Percentiles rank a stretch among this genome's conserved stretches.
Conservation (phyloP, 331 rosid species). For the Rosa hybrid region DNA sequence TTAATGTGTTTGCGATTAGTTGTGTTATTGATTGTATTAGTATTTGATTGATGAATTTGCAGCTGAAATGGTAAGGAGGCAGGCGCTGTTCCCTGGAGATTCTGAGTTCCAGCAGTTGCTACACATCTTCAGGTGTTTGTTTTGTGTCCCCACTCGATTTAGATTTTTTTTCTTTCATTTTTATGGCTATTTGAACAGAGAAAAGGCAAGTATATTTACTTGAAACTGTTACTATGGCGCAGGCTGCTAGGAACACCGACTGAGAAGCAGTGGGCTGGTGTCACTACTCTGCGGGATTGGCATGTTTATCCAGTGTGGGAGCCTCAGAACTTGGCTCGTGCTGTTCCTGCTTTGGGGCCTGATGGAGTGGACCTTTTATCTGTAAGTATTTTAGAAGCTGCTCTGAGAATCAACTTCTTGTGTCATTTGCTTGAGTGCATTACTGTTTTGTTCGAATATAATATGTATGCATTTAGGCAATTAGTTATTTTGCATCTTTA, state of each 20-base stretch:
- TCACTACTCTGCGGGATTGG: conserved; percentile 83
- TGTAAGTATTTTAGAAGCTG: conserved; percentile 34
- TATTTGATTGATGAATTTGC: conserved; percentile 9
- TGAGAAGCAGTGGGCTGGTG: conserved; percentile 91
- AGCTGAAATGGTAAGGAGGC: conserved; percentile 93
- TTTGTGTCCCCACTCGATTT: background rate
- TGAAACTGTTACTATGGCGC: background rate
- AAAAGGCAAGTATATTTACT: background rate
- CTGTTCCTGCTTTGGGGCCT: conserved; percentile 71
- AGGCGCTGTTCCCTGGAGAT: conserved; percentile 87
- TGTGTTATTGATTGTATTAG: background rate
- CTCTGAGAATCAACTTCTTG: background rate
- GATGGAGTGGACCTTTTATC: conserved; percentile 84
- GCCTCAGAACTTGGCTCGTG: conserved; percentile 67
- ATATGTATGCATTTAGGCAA: background rate
- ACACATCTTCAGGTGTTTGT: conserved; percentile 74
- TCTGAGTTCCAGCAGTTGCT: conserved; percentile 94
- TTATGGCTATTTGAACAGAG: background rate
- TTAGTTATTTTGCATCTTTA: background rate
- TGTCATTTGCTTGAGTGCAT: background rate
- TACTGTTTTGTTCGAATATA: background rate
- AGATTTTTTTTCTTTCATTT: background rate
- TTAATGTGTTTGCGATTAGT: background rate
- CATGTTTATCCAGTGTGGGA: conserved; percentile 93
- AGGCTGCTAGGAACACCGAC: conserved; percentile 90